phyloP scores from a whole-genome alignment of 2,329 filamentous ascomycete species.

The Epichloe sylvatica region DNA sequence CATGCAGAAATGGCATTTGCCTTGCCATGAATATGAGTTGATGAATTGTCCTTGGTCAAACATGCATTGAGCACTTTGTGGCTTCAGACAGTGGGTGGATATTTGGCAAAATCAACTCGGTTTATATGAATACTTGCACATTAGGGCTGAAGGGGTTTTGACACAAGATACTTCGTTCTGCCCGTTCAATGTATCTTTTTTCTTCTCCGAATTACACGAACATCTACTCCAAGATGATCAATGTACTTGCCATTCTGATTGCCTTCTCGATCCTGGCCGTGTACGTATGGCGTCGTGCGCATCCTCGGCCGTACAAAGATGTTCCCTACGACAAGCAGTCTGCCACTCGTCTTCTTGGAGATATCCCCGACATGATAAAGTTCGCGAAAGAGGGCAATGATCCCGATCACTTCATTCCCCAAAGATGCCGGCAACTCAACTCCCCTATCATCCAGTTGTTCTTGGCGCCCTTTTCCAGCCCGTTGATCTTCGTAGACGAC shows the following conservation, averaged over 20 bases:
- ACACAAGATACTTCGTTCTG: too few species aligned
- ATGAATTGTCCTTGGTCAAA: too few species aligned
- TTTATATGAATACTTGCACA: too few species aligned
- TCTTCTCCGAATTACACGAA: too few species aligned
- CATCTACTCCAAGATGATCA: background rate
- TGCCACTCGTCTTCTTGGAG: constrained; percentile 2
- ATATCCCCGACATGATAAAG: constrained; percentile 4
- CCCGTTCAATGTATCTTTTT: too few species aligned
- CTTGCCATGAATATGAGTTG: too few species aligned
- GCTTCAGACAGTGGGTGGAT: too few species aligned
- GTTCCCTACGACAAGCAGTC: constrained; percentile 4
- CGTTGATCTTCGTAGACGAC: constrained; percentile 27
- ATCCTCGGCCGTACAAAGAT: constrained; percentile 1
- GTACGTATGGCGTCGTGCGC: background rate
- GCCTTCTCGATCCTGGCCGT: background rate
- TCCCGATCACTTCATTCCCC: background rate
- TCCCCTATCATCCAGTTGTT: constrained; percentile 16
- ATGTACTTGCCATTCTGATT: background rate
- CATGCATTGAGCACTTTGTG: too few species aligned
- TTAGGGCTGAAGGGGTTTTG: too few species aligned
- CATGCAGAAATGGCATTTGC: too few species aligned
- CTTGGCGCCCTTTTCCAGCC: constrained; percentile 25
- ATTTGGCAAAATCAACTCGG: too few species aligned
- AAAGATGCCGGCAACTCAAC: background rate
- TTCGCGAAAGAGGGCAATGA: background rate